Evolutionary conservation across 306 rosid genomes (phyloP).

Genomic region (Sicyos baderoa): DNA sequence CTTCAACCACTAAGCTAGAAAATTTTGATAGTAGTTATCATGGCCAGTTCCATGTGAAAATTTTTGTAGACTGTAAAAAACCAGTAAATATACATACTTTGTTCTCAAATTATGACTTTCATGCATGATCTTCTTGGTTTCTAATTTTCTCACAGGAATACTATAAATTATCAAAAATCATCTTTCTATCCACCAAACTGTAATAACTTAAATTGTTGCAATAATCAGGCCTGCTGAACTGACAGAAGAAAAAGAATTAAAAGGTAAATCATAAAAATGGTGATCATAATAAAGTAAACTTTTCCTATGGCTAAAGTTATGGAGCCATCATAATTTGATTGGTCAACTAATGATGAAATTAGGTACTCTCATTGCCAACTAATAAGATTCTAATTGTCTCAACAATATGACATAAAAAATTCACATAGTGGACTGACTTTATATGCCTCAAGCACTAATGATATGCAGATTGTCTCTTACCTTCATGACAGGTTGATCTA

Average conservation of each 20-base stretch:
- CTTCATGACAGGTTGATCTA: conserved; percentile 2
- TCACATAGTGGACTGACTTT: conserved; percentile 1
- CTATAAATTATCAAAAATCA: not conserved
- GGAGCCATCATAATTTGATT: conserved; percentile 1
- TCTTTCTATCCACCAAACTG: not conserved
- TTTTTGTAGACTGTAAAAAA: conserved; percentile 16
- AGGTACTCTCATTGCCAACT: conserved; percentile 6
- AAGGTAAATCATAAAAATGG: not conserved
- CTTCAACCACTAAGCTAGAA: conserved; percentile 20
- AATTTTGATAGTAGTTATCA: not conserved
- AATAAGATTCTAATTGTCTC: conserved; percentile 12
- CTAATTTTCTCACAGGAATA: not conserved
- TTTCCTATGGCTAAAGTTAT: not conserved
- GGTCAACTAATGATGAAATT: conserved; percentile 2
- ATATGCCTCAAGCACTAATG: not conserved
- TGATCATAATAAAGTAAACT: not conserved
- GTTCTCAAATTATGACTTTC: not conserved
- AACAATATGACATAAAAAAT: not conserved
- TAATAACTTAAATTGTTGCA: not conserved
- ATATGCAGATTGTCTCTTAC: not conserved
- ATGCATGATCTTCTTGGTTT: not conserved
- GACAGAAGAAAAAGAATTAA: not conserved
- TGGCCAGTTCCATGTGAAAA: conserved; percentile 11
- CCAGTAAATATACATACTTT: conserved; percentile 7
- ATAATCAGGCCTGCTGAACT: not conserved